Evolutionary conservation across 2,329 filamentous ascomycete species (phyloP).

Genomic region (Cladosporium sp.): DNA sequence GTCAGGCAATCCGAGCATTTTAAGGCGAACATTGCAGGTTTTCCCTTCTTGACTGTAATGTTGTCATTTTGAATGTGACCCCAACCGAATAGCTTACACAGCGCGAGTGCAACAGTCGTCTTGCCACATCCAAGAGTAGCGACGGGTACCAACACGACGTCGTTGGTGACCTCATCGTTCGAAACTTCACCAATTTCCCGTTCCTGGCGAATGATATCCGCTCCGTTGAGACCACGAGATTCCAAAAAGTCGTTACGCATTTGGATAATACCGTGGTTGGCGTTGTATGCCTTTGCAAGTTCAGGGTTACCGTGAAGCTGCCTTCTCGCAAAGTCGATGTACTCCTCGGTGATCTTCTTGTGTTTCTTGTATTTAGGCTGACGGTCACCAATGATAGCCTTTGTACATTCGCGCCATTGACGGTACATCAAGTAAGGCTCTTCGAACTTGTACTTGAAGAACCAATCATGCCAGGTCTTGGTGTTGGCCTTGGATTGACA

Average conservation of each 20-base stretch:
- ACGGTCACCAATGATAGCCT: conserved; percentile 73
- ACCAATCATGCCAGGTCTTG: conserved; percentile 77
- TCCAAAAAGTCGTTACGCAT: conserved; percentile 83
- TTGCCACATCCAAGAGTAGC: conserved; percentile 96
- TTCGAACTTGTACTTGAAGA: conserved; percentile 99
- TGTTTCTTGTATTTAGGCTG: conserved; percentile 81
- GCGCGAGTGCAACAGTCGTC: conserved; percentile 80
- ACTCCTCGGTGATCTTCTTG: conserved; percentile 82
- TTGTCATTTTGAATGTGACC: conserved; percentile 97
- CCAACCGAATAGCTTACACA: conserved; percentile 82
- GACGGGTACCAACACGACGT: conserved; percentile 82
- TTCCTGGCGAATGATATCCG: conserved; percentile 79
- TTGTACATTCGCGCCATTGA: conserved; percentile 97
- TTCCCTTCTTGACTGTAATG: conserved; percentile 69
- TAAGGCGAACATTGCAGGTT: conserved; percentile 73
- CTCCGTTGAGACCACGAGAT: conserved; percentile 77
- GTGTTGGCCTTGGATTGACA: conserved; percentile 60
- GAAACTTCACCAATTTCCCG: conserved; percentile 50
- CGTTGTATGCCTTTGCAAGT: conserved; percentile 67
- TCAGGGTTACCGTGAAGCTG: conserved; percentile 65
- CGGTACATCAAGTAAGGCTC: conserved; percentile 98
- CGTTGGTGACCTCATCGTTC: conserved; percentile 54
- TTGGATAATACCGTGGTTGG: conserved; percentile 92
- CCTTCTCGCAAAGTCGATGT: conserved; percentile 74
- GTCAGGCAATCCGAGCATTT: conserved; percentile 63